A percentile compares a stretch with the other conserved stretches of the same genome.
Evolutionary conservation across 148 eudicot species (phyloP).

Genomic region (Polygonum maritimum): DNA sequence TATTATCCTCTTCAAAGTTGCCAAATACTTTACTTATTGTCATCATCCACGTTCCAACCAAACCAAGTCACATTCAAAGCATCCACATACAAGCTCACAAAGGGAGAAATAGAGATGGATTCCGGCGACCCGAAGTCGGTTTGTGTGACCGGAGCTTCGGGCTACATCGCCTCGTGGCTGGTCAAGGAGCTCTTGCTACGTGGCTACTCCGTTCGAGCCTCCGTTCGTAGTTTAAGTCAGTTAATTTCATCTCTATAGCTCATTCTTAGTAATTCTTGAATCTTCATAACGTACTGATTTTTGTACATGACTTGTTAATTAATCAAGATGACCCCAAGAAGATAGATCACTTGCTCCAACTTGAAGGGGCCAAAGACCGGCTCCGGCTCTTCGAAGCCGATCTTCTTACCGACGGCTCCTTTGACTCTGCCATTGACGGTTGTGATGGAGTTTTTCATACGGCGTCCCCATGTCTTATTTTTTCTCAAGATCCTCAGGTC

Average conservation of each 20-base stretch:
- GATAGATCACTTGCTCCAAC: conserved; percentile 16
- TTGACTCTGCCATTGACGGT: conserved; percentile 19
- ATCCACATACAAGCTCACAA: background rate
- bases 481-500: conserved; percentile 19
- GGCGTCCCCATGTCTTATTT: conserved; percentile 16
- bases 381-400: conserved; percentile 19
- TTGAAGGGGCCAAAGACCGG: conserved; percentile 24
- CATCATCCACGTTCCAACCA: too few relatives aligned
- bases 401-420: conserved; percentile 20
- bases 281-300: background rate
- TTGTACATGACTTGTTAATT: background rate
- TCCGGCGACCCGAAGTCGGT: conserved; percentile 18
- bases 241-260: background rate
- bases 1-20: too few relatives aligned
- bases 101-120: background rate
- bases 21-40: too few relatives aligned
- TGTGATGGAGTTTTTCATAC: conserved; percentile 27
- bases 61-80: too few relatives aligned
- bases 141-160: conserved; percentile 36
- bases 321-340: conserved; percentile 15
- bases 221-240: conserved; percentile 27
- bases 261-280: background rate
- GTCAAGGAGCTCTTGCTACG: conserved; percentile 28
- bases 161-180: conserved; percentile 35
- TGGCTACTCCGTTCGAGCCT: conserved; percentile 29